Evolutionary conservation across 108 stramenopile genomes (phyloP).

Genomic region (Mayamaea pseudoterrestris): DNA sequence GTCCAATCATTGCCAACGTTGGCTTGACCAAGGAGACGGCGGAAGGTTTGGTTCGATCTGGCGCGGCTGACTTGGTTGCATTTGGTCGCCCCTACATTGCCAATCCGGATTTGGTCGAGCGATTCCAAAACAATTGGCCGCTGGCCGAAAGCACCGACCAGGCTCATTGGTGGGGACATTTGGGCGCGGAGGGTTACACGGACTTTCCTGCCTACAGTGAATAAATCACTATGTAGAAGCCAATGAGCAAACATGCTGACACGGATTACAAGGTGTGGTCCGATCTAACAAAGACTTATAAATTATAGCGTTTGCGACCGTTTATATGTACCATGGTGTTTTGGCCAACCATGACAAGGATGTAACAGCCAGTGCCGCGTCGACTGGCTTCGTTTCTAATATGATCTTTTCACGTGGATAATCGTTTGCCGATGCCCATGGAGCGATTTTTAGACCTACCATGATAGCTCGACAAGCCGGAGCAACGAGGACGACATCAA

Average conservation of each 20-base stretch:
- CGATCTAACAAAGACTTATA: too few species aligned
- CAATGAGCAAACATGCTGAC: too few species aligned
- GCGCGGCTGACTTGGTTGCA: slow-evolving; percentile 37
- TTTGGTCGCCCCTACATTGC: slow-evolving; percentile 67
- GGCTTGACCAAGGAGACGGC: slow-evolving; percentile 44
- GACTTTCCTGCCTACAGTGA: slow-evolving; percentile 37
- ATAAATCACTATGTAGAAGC: slow-evolving; percentile 12
- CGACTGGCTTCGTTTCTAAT: slow-evolving; percentile 26
- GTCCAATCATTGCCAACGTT: slow-evolving; percentile 54
- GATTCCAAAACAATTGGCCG: slow-evolving; percentile 43
- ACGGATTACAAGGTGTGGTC: too few species aligned
- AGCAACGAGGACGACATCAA: slow-evolving; percentile 61
- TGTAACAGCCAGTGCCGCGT: slow-evolving; percentile 20
- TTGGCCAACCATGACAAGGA: slow-evolving; percentile 46
- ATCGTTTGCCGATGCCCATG: slow-evolving; percentile 32
- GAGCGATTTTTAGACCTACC: slow-evolving; percentile 5
- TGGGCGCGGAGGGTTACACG: slow-evolving; percentile 48
- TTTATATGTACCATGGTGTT: too few species aligned
- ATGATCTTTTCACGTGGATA: slow-evolving; percentile 17
- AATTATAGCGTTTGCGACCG: too few species aligned
- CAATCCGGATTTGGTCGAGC: slow-evolving; percentile 67
- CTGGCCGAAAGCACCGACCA: slow-evolving; percentile 21
- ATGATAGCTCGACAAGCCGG: slow-evolving; percentile 27
- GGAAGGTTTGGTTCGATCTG: slow-evolving; percentile 43
- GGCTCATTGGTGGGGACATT: slow-evolving; percentile 31